Conservation (phyloP, 768 basidiomycete genomes). For the Amanita jacksonii region DNA sequence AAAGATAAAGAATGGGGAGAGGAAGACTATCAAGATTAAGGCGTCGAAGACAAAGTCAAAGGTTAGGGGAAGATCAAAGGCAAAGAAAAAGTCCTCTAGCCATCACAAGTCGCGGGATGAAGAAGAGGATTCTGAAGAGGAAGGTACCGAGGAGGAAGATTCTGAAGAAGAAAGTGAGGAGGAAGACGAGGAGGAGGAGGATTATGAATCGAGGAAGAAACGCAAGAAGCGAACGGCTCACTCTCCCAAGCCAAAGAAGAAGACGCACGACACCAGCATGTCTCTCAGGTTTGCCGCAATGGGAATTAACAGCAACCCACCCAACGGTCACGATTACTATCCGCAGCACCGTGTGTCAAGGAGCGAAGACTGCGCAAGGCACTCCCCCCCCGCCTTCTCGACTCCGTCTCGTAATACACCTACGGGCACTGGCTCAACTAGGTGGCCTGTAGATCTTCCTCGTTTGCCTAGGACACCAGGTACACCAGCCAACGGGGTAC, state of each 20-base stretch:
- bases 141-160: conserved; percentile 3
- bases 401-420: conserved; percentile 3
- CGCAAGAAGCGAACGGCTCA: neutral
- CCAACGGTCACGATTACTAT: neutral
- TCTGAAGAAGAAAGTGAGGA: neutral
- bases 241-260: neutral
- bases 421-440: neutral
- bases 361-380: conserved; percentile 7
- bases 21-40: conserved; percentile 4
- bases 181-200: neutral
- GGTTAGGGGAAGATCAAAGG: conserved; percentile 1
- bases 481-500: conserved; percentile 12
- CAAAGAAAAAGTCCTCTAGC: neutral
- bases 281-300: conserved; percentile 5
- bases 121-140: conserved; percentile 2
- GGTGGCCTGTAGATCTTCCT: conserved; percentile 22
- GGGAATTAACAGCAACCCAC: conserved; percentile 1
- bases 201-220: neutral
- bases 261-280: conserved; percentile 3
- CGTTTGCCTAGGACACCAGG: conserved; percentile 24
- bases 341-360: conserved; percentile 7
- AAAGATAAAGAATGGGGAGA: conserved; percentile 1
- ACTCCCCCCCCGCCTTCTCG: conserved; percentile 1
- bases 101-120: neutral
- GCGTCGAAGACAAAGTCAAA: neutral